A percentile compares a stretch with the other conserved stretches of the same genome.
phyloP scores from a whole-genome alignment of 352 stramenopile species.

The Stramenopiles sp. region DNA sequence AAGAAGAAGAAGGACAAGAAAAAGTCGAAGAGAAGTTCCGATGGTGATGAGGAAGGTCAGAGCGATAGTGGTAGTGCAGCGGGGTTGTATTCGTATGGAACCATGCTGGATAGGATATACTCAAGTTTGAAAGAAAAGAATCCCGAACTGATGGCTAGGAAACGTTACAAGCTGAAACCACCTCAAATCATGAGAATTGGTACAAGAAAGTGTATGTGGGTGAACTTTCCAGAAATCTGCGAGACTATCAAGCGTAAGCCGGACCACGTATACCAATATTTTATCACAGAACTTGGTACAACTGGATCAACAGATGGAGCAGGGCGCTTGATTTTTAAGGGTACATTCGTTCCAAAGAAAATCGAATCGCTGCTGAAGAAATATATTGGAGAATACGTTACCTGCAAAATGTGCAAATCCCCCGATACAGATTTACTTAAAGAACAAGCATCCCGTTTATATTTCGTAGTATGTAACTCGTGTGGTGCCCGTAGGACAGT shows the following conservation, averaged over 20 bases:
- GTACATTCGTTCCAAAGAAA: slow-evolving; percentile 93
- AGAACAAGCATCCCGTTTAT: slow-evolving; percentile 83
- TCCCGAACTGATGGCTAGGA: slow-evolving; percentile 82
- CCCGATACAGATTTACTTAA: slow-evolving; percentile 91
- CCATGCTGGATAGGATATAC: slow-evolving; percentile 79
- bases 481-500: slow-evolving; percentile 88
- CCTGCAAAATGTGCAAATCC: slow-evolving; percentile 95
- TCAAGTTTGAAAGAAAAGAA: slow-evolving; percentile 84
- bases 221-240: slow-evolving; percentile 97
- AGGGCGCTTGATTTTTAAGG: slow-evolving; percentile 90
- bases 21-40: background rate
- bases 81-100: slow-evolving; percentile 69
- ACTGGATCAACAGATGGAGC: slow-evolving; percentile 91
- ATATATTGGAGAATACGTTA: slow-evolving; percentile 99
- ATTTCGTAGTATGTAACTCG: slow-evolving; percentile 94
- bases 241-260: slow-evolving; percentile 92
- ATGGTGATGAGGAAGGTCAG: background rate
- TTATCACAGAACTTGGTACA: slow-evolving; percentile 95
- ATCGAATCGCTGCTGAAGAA: slow-evolving; percentile 96
- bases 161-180: slow-evolving; percentile 66
- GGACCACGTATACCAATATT: slow-evolving; percentile 98
- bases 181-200: slow-evolving; percentile 69
- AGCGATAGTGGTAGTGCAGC: background rate
- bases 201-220: slow-evolving; percentile 95
- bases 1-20: background rate